Evolutionary conservation across 768 basidiomycete species (phyloP).

Genomic region (Suillus discolor): DNA sequence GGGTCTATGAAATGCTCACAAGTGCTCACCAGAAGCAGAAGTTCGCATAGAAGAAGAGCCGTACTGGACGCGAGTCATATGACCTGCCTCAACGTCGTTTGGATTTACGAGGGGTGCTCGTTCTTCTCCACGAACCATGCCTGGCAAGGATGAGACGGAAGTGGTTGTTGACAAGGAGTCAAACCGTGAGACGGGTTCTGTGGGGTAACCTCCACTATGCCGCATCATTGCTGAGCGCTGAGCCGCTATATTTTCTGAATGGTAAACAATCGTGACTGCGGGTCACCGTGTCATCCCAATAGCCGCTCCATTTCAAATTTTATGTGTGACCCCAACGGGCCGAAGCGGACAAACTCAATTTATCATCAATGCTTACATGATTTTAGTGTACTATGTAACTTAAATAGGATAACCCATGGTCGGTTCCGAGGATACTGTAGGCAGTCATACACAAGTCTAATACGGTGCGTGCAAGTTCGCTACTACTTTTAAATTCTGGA

Average conservation of each 20-base stretch:
- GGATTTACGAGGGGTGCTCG: slow-evolving; percentile 24
- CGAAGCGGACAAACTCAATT: too few species aligned
- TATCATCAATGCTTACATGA: too few species aligned
- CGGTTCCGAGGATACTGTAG: too few species aligned
- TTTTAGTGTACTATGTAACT: too few species aligned
- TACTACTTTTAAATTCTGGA: too few species aligned
- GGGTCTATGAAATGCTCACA: not conserved
- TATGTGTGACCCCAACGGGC: too few species aligned
- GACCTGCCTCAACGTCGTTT: slow-evolving; percentile 29
- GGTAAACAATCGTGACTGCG: not conserved
- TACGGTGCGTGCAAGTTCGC: too few species aligned
- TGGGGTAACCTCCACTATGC: not conserved
- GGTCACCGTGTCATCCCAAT: not conserved
- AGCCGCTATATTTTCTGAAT: too few species aligned
- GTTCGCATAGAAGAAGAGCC: slow-evolving; percentile 18
- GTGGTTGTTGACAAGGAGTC: slow-evolving; percentile 30
- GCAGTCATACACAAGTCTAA: too few species aligned
- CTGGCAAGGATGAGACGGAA: slow-evolving; percentile 29
- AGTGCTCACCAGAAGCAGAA: slow-evolving; percentile 22
- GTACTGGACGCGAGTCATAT: slow-evolving; percentile 17
- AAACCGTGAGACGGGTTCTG: slow-evolving; percentile 6
- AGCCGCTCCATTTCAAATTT: not conserved
- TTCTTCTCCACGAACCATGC: slow-evolving; percentile 23
- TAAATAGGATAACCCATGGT: too few species aligned
- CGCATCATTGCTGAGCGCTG: slow-evolving; percentile 13